phyloP scores from a whole-genome alignment of 1,139 yeast species.

The Blastobotrys illinoisensis region DNA sequence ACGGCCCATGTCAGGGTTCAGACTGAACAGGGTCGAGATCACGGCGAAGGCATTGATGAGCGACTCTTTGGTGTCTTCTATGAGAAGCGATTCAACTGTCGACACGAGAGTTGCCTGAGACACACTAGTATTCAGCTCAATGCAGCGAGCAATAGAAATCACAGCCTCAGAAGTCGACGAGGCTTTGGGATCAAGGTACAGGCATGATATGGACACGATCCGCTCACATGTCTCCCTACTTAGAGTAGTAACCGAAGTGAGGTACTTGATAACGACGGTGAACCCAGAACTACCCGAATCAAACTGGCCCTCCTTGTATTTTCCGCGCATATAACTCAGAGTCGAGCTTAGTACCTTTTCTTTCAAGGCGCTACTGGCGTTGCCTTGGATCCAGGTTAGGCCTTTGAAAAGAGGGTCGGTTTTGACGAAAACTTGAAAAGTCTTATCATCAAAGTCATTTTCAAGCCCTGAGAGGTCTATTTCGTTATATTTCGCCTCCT shows the following conservation, averaged over 20 bases:
- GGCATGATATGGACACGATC: slow-evolving; percentile 3
- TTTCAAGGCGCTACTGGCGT: not conserved
- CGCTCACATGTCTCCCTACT: slow-evolving; percentile 7
- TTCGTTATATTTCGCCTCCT: not conserved
- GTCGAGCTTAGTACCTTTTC: slow-evolving; percentile 1
- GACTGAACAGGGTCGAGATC: slow-evolving; percentile 66
- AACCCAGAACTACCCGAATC: slow-evolving; percentile 4
- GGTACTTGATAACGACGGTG: slow-evolving; percentile 6
- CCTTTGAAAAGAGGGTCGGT: not conserved
- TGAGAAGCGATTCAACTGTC: slow-evolving; percentile 17
- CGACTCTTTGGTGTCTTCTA: slow-evolving; percentile 17
- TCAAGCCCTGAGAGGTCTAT: not conserved
- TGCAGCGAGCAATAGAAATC: slow-evolving; percentile 18
- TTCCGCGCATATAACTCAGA: slow-evolving; percentile 2
- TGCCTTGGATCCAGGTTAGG: not conserved
- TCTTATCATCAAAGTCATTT: not conserved
- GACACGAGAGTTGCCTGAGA: slow-evolving; percentile 13
- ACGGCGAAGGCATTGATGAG: slow-evolving; percentile 52
- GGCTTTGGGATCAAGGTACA: slow-evolving; percentile 2
- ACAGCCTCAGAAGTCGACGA: slow-evolving; percentile 15
- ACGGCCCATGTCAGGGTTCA: slow-evolving; percentile 29
- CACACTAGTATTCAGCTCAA: slow-evolving; percentile 16
- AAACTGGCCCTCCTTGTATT: slow-evolving; percentile 2
- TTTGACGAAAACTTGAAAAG: not conserved
- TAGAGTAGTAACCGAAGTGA: slow-evolving; percentile 3